Percentiles rank a stretch among this genome's conserved stretches.
Conservation (phyloP, 768 basidiomycete genomes). For the Mycena galopus region DNA sequence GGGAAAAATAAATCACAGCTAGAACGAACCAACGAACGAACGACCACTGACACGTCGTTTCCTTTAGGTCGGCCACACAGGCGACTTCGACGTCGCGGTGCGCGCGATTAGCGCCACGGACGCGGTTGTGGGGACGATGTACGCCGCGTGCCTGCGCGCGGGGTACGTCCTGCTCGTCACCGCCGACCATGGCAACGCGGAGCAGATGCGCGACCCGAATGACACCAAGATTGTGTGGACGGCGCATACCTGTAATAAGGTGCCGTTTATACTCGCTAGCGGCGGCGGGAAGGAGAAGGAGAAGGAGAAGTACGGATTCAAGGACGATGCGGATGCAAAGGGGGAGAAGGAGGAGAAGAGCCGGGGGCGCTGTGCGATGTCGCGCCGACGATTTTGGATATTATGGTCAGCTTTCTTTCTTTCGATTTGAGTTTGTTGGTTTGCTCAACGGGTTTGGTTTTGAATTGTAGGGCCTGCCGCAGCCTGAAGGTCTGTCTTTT, state of each 20-base stretch:
- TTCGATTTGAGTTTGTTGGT: too few relatives aligned
- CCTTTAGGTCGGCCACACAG: conserved; percentile 95
- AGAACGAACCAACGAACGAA: too few relatives aligned
- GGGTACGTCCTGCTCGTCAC: conserved; percentile 92
- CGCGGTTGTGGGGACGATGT: conserved; percentile 88
- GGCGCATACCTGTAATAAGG: too few relatives aligned
- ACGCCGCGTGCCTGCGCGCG: conserved; percentile 85
- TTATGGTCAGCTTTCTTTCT: conserved; percentile 65
- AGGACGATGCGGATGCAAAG: conserved; percentile 62
- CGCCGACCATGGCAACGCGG: conserved; percentile 96
- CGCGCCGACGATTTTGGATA: conserved; percentile 87
- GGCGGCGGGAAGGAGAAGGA: too few relatives aligned
- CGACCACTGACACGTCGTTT: too few relatives aligned
- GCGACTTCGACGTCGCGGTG: conserved; percentile 91
- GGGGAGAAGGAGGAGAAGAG: conserved; percentile 51
- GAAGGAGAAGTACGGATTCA: conserved; percentile 92
- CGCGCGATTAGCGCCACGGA: conserved; percentile 89
- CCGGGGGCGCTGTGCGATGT: conserved; percentile 87
- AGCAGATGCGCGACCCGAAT: conserved; percentile 91
- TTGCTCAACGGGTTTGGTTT: too few relatives aligned
- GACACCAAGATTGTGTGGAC: too few relatives aligned
- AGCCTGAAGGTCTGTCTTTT: too few relatives aligned
- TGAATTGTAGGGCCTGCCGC: too few relatives aligned
- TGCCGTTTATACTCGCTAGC: too few relatives aligned
- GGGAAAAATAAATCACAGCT: too few relatives aligned